Conservation (phyloP, 495 filamentous ascomycete species). For the Aspergillus funiculosus region DNA sequence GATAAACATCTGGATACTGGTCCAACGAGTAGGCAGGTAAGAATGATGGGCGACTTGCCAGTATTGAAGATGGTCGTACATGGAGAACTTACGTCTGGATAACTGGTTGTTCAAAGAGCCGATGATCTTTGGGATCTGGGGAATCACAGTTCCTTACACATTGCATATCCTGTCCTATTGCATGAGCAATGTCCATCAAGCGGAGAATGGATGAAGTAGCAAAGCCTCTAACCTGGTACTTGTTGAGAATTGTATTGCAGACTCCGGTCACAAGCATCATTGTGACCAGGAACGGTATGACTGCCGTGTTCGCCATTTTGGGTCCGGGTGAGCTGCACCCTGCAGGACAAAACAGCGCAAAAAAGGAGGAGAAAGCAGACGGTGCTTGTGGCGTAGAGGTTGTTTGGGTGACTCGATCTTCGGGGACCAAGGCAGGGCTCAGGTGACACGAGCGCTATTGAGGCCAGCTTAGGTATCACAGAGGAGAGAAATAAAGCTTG, state of each 20-base stretch:
- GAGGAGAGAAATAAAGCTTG: too few relatives aligned
- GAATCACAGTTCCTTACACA: slow-evolving; percentile 87
- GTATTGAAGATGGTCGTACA: neutral
- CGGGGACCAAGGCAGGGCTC: neutral
- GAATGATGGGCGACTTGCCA: neutral
- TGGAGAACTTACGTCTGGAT: slow-evolving; percentile 68
- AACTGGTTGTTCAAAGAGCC: slow-evolving; percentile 89
- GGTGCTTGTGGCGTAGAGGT: neutral
- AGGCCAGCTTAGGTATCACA: too few relatives aligned
- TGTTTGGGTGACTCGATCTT: neutral
- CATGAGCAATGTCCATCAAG: neutral
- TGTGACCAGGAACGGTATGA: slow-evolving; percentile 75
- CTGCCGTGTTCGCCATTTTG: slow-evolving; percentile 48
- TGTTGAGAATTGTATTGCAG: slow-evolving; percentile 94
- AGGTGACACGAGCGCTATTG: too few relatives aligned
- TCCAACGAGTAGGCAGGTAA: slow-evolving; percentile 12
- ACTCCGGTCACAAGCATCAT: slow-evolving; percentile 94
- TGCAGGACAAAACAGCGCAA: neutral
- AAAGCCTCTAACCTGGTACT: slow-evolving; percentile 66
- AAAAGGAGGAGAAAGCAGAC: neutral
- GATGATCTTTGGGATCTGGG: slow-evolving; percentile 53
- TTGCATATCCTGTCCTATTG: slow-evolving; percentile 71
- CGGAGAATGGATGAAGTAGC: neutral
- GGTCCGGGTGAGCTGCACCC: neutral
- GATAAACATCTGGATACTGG: slow-evolving; percentile 78